Percentiles rank a stretch among this genome's conserved stretches.
These are phyloP conservation scores for Cornus florida DNA, from an alignment of 148 eudicot species.

Conservation along the genomic window DNA sequence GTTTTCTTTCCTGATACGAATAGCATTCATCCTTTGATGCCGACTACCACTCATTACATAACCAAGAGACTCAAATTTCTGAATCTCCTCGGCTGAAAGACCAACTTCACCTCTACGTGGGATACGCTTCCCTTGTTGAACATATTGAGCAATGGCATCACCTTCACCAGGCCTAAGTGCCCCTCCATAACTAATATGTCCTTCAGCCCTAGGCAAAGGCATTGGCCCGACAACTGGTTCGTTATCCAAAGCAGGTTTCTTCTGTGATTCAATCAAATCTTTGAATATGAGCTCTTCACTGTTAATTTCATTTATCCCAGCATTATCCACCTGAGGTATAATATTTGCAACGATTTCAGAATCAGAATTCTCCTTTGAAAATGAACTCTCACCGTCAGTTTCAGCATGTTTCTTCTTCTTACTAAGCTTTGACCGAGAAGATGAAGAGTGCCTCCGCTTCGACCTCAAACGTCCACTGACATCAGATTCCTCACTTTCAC, in stretches of 20 bases:
- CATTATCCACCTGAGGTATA: conserved; percentile 26
- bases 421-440: conserved; percentile 33
- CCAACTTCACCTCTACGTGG: conserved; percentile 99
- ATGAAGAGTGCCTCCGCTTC: conserved; percentile 26
- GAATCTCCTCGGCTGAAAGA: conserved; percentile 92
- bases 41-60: conserved; percentile 99
- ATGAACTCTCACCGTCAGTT: conserved; percentile 23
- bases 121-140: conserved; percentile 99
- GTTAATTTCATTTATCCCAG: conserved; percentile 27
- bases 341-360: conserved; percentile 37
- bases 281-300: conserved; percentile 55
- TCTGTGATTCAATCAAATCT: conserved; percentile 58
- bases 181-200: conserved; percentile 97
- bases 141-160: conserved; percentile 97
- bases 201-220: conserved; percentile 94
- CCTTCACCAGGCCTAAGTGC: conserved; percentile 99
- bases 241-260: conserved; percentile 46
- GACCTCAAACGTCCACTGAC: conserved; percentile 9
- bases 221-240: conserved; percentile 82
- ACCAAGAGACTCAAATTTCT: conserved; percentile 80
- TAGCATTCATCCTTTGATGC: conserved; percentile 99
- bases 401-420: conserved; percentile 33
- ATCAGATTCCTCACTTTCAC: conserved; percentile 32
- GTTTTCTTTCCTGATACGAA: conserved; percentile 98
- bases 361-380: conserved; percentile 20